Conservation (phyloP, 345 rosid species). For the Eucalyptus pauciflora region DNA sequence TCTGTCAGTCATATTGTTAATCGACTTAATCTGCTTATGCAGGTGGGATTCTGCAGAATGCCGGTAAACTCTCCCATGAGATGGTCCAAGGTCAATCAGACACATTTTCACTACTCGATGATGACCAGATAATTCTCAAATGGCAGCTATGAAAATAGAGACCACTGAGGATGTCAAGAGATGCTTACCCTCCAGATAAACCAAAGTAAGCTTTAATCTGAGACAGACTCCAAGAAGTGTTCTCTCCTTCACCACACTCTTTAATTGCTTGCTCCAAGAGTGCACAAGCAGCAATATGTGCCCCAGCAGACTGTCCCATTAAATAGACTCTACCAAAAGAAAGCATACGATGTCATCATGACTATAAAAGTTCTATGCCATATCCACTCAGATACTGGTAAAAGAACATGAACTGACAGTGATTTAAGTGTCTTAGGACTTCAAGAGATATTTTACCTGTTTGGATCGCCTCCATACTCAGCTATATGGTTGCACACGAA, state of each 20-base stretch:
- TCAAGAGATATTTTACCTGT: conserved; percentile 30
- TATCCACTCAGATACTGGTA: not conserved
- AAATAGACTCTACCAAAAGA: conserved; percentile 52
- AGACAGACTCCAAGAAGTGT: conserved; percentile 71
- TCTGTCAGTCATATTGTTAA: not conserved
- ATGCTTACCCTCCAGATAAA: conserved; percentile 82
- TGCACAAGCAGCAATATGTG: conserved; percentile 89
- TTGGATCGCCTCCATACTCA: conserved; percentile 90
- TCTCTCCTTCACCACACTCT: conserved; percentile 70
- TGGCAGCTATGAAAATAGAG: not conserved
- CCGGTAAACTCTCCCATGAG: not conserved
- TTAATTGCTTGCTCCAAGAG: conserved; percentile 86
- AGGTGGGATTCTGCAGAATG: not conserved
- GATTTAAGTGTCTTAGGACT: not conserved
- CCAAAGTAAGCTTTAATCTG: conserved; percentile 87
- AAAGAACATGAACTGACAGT: not conserved
- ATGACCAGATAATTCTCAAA: not conserved
- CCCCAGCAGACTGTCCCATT: conserved; percentile 99
- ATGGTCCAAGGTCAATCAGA: not conserved
- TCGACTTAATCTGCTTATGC: not conserved
- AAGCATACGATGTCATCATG: not conserved
- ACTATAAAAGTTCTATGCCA: not conserved
- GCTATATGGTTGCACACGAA: conserved; percentile 71
- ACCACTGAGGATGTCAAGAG: not conserved
- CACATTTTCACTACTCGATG: not conserved